Evolutionary conservation across 2,329 filamentous ascomycete species (phyloP).

Genomic region (Epichloe bromicola): DNA sequence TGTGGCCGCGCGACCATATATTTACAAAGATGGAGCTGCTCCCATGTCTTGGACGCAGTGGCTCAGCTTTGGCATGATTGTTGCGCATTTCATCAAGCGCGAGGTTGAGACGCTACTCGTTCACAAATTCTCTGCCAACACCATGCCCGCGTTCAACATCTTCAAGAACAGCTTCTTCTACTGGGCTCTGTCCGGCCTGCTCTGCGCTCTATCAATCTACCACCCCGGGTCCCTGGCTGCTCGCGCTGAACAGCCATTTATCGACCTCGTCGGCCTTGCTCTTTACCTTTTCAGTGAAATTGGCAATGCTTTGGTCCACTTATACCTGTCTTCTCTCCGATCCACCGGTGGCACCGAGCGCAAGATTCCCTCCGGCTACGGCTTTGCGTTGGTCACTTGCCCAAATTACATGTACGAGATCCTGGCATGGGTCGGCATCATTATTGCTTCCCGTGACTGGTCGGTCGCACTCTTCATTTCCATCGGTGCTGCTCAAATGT

Average conservation of each 20-base stretch:
- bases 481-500: slow-evolving; percentile 69
- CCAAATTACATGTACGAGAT: slow-evolving; percentile 96
- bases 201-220: slow-evolving; percentile 80
- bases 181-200: slow-evolving; percentile 71
- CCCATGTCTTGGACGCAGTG: slow-evolving; percentile 55
- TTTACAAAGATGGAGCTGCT: slow-evolving; percentile 30
- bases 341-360: slow-evolving; percentile 70
- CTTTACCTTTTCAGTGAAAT: slow-evolving; percentile 69
- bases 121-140: slow-evolving; percentile 87
- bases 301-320: slow-evolving; percentile 68
- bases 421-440: slow-evolving; percentile 73
- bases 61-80: slow-evolving; percentile 60
- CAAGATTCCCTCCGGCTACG: slow-evolving; percentile 75
- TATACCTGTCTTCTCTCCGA: slow-evolving; percentile 65
- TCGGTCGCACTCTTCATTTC: slow-evolving; percentile 64
- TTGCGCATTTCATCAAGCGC: slow-evolving; percentile 83
- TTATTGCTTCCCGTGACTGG: slow-evolving; percentile 67
- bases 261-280: slow-evolving; percentile 56
- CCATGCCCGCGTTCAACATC: slow-evolving; percentile 84
- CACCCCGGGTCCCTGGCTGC: slow-evolving; percentile 58
- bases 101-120: slow-evolving; percentile 90
- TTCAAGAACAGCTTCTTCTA: slow-evolving; percentile 94
- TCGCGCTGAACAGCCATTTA: slow-evolving; percentile 27
- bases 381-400: slow-evolving; percentile 80
- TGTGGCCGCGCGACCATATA: slow-evolving; percentile 57